Evolutionary conservation across 768 basidiomycete species (phyloP).

Genomic region (Goffeauzyma gilvescens): DNA sequence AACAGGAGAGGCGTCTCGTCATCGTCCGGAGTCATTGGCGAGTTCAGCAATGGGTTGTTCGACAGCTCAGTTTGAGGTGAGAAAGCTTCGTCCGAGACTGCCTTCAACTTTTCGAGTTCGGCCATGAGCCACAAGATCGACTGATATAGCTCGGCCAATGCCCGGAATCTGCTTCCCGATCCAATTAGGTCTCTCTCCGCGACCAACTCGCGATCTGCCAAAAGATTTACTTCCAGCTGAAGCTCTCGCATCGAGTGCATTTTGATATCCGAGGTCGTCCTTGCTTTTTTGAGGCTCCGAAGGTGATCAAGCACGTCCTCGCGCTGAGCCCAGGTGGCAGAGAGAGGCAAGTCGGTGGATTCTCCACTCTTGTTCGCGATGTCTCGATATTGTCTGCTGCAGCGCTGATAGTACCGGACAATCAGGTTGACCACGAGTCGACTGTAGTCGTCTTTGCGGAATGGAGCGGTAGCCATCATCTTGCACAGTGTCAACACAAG

Average conservation of each 20-base stretch:
- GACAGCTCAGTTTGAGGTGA: not conserved
- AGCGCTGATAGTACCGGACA: slow-evolving; percentile 88
- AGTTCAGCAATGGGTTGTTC: not conserved
- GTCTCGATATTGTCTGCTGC: slow-evolving; percentile 64
- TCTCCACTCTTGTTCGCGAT: too few relatives aligned
- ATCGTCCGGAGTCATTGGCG: slow-evolving; percentile 20
- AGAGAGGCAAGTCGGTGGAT: slow-evolving; percentile 43
- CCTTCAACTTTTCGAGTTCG: slow-evolving; percentile 50
- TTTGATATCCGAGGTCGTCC: too few relatives aligned
- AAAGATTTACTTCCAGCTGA: slow-evolving; percentile 51
- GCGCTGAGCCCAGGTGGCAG: slow-evolving; percentile 56
- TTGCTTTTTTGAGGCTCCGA: too few relatives aligned
- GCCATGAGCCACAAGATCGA: slow-evolving; percentile 84
- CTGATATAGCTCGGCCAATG: slow-evolving; percentile 59
- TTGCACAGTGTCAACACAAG: slow-evolving; percentile 77
- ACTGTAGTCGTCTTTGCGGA: slow-evolving; percentile 85
- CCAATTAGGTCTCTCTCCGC: slow-evolving; percentile 48
- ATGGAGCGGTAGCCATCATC: slow-evolving; percentile 78
- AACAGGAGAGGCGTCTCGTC: slow-evolving; percentile 52
- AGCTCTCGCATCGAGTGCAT: too few relatives aligned
- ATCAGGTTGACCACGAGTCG: slow-evolving; percentile 83
- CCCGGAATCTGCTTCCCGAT: slow-evolving; percentile 51
- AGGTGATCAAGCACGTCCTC: slow-evolving; percentile 56
- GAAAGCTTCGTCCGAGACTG: slow-evolving; percentile 39
- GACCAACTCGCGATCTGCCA: slow-evolving; percentile 39